Base-by-base conservation (phyloP, 768 basidiomycete species). In the Thelephora ganbajun region DNA sequence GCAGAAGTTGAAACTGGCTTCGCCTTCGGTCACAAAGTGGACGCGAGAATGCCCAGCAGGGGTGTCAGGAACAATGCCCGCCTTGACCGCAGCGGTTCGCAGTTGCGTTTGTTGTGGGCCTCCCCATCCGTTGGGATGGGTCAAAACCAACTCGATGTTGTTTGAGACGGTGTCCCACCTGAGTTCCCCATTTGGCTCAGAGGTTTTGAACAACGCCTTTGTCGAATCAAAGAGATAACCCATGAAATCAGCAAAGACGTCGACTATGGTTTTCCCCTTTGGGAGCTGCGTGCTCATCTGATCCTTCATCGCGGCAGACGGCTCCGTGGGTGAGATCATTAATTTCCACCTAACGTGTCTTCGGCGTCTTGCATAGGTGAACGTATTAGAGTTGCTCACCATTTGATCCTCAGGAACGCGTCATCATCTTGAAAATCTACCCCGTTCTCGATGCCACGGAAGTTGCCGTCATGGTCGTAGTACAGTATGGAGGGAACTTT, bases 91-190 rank as follows among this genome's bases (percentile, higher is more conserved):
- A 1, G 79, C 79, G 19, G 59, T 58, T 3, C 79, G 70, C 63
- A 81, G 76, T 54, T 70, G 64, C 19, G 61, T 62, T 51, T 81
- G 80, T 53, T 82, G 79, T 1, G 57, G 59, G 0, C 76, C 75
- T 51, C 73, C 79, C 79, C 79, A 82, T 0, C 76, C 79, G 52
- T 80, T 80, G 4, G 79, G 79, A 52, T 80, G 79, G 1, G 70
- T 69, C 13, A 81, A 66, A 4, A 82, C 66, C 49, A 71, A 75
- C 30, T 76, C 68, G 23, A 74, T 67, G 6, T 51, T 60, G 13
- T 59, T 52, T 51, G 70, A 63, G 6, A 77, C 51, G 6, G 66
- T 67, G 6, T 55, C 56, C 76, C 74, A 77, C 2, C 77, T 52
- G 9, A 63, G 60, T 13, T 35, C 52, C 1, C 77, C 76, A 50